A percentile compares a stretch with the other conserved stretches of the same genome.
phyloP scores from a whole-genome alignment of 305 asterid species.

The Fraxinus nigra region DNA sequence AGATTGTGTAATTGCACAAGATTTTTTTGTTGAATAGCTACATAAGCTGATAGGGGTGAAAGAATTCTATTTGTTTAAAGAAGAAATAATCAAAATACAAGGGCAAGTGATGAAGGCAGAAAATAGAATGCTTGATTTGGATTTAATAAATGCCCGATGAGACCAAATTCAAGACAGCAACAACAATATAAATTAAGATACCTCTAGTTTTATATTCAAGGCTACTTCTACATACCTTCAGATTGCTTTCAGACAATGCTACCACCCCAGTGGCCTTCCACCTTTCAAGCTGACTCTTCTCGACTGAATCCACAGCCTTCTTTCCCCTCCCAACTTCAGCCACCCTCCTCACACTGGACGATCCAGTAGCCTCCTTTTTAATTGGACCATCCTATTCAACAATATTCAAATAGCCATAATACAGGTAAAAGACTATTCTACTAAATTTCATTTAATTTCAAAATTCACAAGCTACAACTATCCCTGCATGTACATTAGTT shows the following conservation, averaged over 20 bases:
- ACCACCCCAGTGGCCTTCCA: constrained; percentile 77
- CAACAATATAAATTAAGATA: background rate
- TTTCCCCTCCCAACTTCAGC: constrained; percentile 27
- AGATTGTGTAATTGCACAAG: constrained; percentile 6
- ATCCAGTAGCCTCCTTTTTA: constrained; percentile 40
- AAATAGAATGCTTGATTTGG: background rate
- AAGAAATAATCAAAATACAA: background rate
- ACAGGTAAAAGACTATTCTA: constrained; percentile 7
- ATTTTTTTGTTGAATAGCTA: background rate
- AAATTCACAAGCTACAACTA: background rate
- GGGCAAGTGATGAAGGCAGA: background rate
- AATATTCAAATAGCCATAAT: constrained; percentile 5
- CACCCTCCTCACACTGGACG: constrained; percentile 30
- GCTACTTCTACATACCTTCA: constrained; percentile 46
- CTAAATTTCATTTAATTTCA: background rate
- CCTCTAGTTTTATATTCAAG: constrained; percentile 12
- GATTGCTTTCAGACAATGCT: constrained; percentile 51
- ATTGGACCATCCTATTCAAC: constrained; percentile 64
- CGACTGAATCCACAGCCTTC: constrained; percentile 33
- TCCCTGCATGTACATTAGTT: background rate
- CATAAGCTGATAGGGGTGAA: background rate
- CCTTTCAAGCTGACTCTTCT: constrained; percentile 46
- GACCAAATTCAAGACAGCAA: background rate
- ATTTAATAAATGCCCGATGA: background rate
- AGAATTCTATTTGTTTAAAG: background rate